Evolutionary conservation across 169 alveolate species (phyloP).

Genomic region (Theileria orientalis): DNA sequence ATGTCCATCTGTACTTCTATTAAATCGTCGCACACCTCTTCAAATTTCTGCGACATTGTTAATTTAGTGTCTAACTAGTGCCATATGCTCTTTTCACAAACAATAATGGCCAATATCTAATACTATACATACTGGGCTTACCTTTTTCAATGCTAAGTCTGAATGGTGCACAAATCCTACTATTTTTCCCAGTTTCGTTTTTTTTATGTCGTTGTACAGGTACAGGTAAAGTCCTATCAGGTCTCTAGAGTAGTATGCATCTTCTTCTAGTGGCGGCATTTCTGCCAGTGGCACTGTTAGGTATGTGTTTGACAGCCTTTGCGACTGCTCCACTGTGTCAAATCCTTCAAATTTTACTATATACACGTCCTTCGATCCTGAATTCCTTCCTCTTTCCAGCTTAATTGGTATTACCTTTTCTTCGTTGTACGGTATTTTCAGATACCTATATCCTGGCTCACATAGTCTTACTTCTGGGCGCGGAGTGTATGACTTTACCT

Average conservation of each 20-base stretch:
- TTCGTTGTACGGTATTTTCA: conserved; percentile 37
- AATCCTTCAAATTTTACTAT: conserved; percentile 55
- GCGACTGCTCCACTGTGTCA: conserved; percentile 52
- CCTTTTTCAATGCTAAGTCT: conserved; percentile 36
- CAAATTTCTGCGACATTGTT: conserved; percentile 15
- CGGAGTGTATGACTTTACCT: conserved; percentile 31
- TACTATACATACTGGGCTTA: not conserved
- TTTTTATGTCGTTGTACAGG: conserved; percentile 41
- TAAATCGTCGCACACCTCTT: conserved; percentile 44
- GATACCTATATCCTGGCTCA: conserved; percentile 56
- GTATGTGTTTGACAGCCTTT: conserved; percentile 44
- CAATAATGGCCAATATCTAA: not conserved
- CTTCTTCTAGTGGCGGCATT: conserved; percentile 55
- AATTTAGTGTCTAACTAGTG: not conserved
- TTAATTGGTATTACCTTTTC: conserved; percentile 57
- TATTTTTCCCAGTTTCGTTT: conserved; percentile 54
- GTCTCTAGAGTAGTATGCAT: conserved; percentile 53
- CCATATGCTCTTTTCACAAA: not conserved
- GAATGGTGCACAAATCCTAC: conserved; percentile 41
- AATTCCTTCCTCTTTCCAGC: conserved; percentile 32
- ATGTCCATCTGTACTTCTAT: conserved; percentile 59
- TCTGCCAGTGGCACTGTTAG: conserved; percentile 41
- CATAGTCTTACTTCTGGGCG: conserved; percentile 38
- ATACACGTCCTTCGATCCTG: conserved; percentile 29
- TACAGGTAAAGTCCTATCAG: conserved; percentile 28